Conservation (phyloP, 1,284 basidiomycete genomes). For the Taiwanofungus camphoratus region DNA sequence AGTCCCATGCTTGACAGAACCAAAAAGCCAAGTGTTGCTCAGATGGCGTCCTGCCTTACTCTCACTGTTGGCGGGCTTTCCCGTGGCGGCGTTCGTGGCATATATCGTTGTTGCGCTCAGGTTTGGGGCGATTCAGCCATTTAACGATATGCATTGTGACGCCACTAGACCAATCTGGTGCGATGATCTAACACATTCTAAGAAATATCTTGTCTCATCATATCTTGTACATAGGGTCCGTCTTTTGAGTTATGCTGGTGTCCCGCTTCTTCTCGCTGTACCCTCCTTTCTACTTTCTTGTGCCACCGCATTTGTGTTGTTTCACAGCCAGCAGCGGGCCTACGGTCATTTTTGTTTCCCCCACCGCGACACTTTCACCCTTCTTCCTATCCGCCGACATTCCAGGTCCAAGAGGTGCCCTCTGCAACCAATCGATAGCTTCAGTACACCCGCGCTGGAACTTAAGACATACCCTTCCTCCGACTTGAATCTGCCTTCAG, state of each 20-base stretch:
- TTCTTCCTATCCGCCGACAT: constrained; percentile 18
- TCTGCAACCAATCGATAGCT: not conserved
- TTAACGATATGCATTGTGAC: constrained; percentile 52
- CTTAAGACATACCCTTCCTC: not conserved
- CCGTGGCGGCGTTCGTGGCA: constrained; percentile 37
- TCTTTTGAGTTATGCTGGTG: constrained; percentile 54
- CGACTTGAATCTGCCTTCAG: constrained; percentile 7
- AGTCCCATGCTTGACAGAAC: constrained; percentile 5
- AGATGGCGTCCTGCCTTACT: constrained; percentile 35
- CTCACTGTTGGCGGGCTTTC: constrained; percentile 34
- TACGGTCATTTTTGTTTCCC: constrained; percentile 7
- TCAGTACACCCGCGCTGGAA: not conserved
- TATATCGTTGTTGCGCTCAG: constrained; percentile 40
- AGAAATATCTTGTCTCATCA: not conserved
- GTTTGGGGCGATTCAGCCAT: constrained; percentile 38
- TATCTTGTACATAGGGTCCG: constrained; percentile 51
- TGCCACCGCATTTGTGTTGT: constrained; percentile 11
- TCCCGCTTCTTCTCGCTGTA: constrained; percentile 44
- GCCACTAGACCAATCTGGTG: constrained; percentile 50
- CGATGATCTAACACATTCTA: constrained; percentile 12
- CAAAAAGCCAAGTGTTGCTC: constrained; percentile 13
- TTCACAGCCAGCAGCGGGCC: constrained; percentile 13
- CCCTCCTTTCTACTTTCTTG: constrained; percentile 44
- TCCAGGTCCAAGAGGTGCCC: constrained; percentile 8
- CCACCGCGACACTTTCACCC: constrained; percentile 14